Conservation (phyloP, 352 stramenopile species). For the Pythium brassicae region DNA sequence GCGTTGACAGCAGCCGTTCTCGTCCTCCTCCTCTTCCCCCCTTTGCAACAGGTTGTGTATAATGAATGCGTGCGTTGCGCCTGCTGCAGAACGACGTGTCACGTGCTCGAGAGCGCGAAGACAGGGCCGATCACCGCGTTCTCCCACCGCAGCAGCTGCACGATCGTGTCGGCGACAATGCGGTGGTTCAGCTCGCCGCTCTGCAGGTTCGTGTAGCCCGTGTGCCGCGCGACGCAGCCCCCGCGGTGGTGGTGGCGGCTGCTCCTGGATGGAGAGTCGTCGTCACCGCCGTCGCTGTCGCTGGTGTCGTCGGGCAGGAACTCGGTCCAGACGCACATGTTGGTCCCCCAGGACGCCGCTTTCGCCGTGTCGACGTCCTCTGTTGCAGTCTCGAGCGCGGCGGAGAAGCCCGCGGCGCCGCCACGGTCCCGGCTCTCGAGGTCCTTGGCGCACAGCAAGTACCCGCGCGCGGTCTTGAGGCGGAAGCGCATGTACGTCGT, state of each 20-base stretch:
- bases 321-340: slow-evolving; percentile 10
- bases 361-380: slow-evolving; percentile 8
- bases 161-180: slow-evolving; percentile 54
- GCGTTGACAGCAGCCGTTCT: not conserved
- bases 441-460: slow-evolving; percentile 31
- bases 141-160: slow-evolving; percentile 50
- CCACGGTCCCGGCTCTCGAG: slow-evolving; percentile 10
- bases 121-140: slow-evolving; percentile 40
- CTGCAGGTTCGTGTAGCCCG: slow-evolving; percentile 8
- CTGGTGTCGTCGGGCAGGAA: slow-evolving; percentile 11
- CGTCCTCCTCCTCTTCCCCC: not conserved
- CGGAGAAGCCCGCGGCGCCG: not conserved
- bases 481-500: slow-evolving; percentile 47
- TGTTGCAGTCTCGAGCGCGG: no score
- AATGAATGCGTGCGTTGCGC: not conserved
- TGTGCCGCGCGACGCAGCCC: slow-evolving; percentile 23
- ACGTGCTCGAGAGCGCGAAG: slow-evolving; percentile 19
- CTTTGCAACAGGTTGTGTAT: not conserved
- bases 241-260: not conserved
- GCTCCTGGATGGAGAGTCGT: no score
- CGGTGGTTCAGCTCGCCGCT: slow-evolving; percentile 9
- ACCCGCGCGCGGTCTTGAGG: slow-evolving; percentile 32
- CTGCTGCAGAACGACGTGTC: no score
- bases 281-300: no score
- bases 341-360: slow-evolving; percentile 1